These are phyloP conservation scores for Leishmania lainsoni DNA, from an alignment of 208 protist genomes.

Conservation along the genomic window DNA sequence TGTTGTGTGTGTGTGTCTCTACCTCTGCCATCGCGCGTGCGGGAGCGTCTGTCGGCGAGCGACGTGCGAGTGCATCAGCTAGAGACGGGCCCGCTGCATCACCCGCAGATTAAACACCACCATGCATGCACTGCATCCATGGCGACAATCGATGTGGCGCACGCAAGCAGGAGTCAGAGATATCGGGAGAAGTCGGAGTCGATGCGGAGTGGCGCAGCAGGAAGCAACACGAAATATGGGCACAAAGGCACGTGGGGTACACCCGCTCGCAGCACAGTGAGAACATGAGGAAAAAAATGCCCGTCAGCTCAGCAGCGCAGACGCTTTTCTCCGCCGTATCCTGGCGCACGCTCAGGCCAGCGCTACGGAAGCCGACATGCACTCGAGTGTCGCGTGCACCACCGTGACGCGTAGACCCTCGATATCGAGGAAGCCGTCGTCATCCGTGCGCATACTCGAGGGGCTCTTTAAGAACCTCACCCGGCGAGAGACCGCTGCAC, in stretches of 20 bases:
- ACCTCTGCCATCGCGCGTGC: background rate
- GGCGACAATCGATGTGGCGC: background rate
- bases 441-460: conserved; percentile 28
- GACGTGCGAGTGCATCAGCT: background rate
- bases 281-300: background rate
- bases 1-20: background rate
- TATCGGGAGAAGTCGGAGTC: background rate
- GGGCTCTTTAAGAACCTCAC: conserved; percentile 32
- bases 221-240: background rate
- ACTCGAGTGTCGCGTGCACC: conserved; percentile 29
- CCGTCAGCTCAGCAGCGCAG: background rate
- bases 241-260: background rate
- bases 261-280: background rate
- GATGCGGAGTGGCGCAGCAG: background rate
- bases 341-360: background rate
- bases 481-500: conserved; percentile 26
- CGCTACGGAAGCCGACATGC: conserved; percentile 17
- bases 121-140: background rate
- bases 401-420: conserved; percentile 29
- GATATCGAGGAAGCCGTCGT: conserved; percentile 35
- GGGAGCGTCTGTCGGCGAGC: background rate
- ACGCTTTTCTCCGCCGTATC: background rate
- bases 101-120: background rate
- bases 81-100: background rate
- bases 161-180: background rate